A percentile compares a stretch with the other conserved stretches of the same genome.
These are phyloP conservation scores for Aspergillus viridinutans DNA, from an alignment of 2,329 filamentous ascomycete species.

Conservation along the genomic window DNA sequence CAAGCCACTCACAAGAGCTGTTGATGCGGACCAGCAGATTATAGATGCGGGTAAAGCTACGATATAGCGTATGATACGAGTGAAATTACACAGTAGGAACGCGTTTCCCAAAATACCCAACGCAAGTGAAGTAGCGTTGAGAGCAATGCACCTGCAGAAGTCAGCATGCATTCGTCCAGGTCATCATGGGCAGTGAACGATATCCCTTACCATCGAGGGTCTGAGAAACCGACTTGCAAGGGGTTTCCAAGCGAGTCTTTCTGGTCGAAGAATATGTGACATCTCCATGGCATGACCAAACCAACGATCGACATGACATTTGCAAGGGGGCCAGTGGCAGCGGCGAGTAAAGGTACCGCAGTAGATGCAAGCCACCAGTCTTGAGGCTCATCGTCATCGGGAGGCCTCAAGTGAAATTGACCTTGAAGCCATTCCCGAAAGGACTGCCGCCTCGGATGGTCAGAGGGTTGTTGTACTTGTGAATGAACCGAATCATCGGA, in stretches of 20 bases:
- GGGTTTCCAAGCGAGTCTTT: slow-evolving; percentile 45
- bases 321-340: slow-evolving; percentile 78
- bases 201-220: slow-evolving; percentile 63
- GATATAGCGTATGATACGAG: slow-evolving; percentile 70
- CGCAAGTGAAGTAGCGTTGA: slow-evolving; percentile 74
- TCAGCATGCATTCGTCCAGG: slow-evolving; percentile 2
- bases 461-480: neutral
- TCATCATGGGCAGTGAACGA: neutral
- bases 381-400: slow-evolving; percentile 41
- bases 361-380: slow-evolving; percentile 51
- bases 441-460: neutral
- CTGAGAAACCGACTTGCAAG: slow-evolving; percentile 54
- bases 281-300: slow-evolving; percentile 74
- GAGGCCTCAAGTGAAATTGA: slow-evolving; percentile 32
- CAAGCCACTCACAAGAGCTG: slow-evolving; percentile 48
- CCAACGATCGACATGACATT: slow-evolving; percentile 85
- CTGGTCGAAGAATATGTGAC: slow-evolving; percentile 44
- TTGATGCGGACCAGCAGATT: slow-evolving; percentile 66
- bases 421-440: slow-evolving; percentile 10
- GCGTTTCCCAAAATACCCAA: slow-evolving; percentile 75
- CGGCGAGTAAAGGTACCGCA: slow-evolving; percentile 70
- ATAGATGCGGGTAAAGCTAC: slow-evolving; percentile 82
- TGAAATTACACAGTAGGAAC: slow-evolving; percentile 84
- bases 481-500: neutral
- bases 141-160: slow-evolving; percentile 56